phyloP scores from a whole-genome alignment of 1,284 basidiomycete genomes.

The Omphalotus olearius region DNA sequence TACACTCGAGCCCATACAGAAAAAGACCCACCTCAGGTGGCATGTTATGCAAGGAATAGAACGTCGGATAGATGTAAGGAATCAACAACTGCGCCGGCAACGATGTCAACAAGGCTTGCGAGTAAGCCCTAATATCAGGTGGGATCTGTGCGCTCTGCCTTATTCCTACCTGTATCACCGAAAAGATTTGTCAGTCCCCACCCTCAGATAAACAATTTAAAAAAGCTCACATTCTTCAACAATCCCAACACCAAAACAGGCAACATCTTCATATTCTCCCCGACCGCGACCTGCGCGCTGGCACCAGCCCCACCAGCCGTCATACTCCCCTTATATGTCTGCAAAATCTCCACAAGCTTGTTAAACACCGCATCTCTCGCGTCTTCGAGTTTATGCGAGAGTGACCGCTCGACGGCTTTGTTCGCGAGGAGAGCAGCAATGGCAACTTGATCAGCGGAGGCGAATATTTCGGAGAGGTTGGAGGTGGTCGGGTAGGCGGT shows the following conservation, averaged over 20 bases:
- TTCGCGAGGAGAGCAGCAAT: conserved; percentile 88
- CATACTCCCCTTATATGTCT: conserved; percentile 96
- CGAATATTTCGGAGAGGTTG: conserved; percentile 91
- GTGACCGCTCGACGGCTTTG: conserved; percentile 93
- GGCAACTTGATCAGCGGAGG: conserved; percentile 92
- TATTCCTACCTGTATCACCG: conserved; percentile 68
- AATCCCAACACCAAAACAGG: conserved; percentile 88
- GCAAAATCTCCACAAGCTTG: conserved; percentile 87
- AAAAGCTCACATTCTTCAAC: conserved; percentile 82
- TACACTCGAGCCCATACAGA: background rate
- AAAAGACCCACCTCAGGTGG: conserved; percentile 67
- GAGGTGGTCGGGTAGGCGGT: conserved; percentile 90
- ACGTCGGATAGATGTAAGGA: conserved; percentile 91
- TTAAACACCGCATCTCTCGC: conserved; percentile 88
- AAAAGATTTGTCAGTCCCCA: background rate
- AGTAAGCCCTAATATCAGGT: conserved; percentile 93
- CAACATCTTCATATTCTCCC: conserved; percentile 92
- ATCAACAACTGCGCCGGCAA: conserved; percentile 88
- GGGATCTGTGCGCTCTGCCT: conserved; percentile 96
- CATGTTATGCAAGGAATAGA: conserved; percentile 99
- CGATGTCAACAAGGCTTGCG: conserved; percentile 89
- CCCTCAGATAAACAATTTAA: conserved; percentile 1
- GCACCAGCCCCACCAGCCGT: conserved; percentile 91
- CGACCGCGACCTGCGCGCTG: conserved; percentile 89
- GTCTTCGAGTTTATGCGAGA: conserved; percentile 92